Evolutionary conservation across 1,284 basidiomycete genomes (phyloP), one percentile per base, ranked within the genome.

Genomic region (Golubevia pallescens): DNA sequence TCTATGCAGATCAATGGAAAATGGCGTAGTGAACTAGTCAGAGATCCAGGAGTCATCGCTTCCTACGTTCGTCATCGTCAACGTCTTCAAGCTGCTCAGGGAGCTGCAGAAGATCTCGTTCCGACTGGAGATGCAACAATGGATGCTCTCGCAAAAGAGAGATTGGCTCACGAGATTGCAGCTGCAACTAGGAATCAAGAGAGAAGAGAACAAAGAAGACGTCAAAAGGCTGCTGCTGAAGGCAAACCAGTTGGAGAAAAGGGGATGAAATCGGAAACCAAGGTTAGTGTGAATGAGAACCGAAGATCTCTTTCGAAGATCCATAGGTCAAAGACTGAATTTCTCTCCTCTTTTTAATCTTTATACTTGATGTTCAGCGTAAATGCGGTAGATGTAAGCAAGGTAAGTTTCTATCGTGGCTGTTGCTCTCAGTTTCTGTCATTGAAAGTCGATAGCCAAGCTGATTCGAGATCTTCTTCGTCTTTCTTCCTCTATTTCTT

Each of bases 1-100:
- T 48, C 13, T 24, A 21, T 2, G 7, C 57, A 64, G 62, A 52
- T 80, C 62, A 78, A 80, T 38, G 80, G 80, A 55, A 74, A 74
- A 38, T 85, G 83, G 83, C 72, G 81, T 63, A 77, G 74, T 59
- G 81, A 85, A 60, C 75, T 84, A 58, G 83, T 85, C 16, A 76
- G 81, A 55, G 81, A 85, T 61, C 74, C 75, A 1, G 72, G 72
- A 14, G 80, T 84, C 52, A 82, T 84, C 67, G 74, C 81, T 57
- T 80, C 81, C 14, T 85, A 85, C 67, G 65, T 84, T 14, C 71
- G 75, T 60, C 80, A 82, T 58, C 80, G 83, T 42, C 81, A 84
- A 71, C 73, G 76, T 68, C 76, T 85, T 55, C 75, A 82, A 60
- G 83, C 84, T 67, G 80, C 80, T 57, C 71, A 72, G 61, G 81